Evolutionary conservation across 805 yeast genomes (phyloP).

Genomic region (Ogataea minuta): DNA sequence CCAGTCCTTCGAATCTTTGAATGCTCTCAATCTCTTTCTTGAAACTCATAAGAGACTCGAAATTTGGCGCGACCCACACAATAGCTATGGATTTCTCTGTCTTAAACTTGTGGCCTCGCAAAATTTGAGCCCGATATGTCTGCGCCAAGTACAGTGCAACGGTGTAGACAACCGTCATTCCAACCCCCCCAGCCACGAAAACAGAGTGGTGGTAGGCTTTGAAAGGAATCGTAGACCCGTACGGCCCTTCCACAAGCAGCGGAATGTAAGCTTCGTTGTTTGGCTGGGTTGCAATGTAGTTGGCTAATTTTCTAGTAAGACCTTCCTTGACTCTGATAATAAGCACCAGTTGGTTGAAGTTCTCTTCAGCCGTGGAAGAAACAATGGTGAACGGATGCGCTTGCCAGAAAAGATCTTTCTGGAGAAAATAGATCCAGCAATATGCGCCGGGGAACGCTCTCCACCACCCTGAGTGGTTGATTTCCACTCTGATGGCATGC

Average conservation of each 20-base stretch:
- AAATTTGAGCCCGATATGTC: slow-evolving; percentile 29
- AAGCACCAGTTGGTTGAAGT: slow-evolving; percentile 43
- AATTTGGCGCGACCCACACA: slow-evolving; percentile 32
- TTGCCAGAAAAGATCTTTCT: slow-evolving; percentile 51
- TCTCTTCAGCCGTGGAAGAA: slow-evolving; percentile 39
- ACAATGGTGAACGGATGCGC: slow-evolving; percentile 67
- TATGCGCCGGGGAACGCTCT: slow-evolving; percentile 59
- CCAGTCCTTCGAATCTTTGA: slow-evolving; percentile 23
- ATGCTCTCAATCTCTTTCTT: slow-evolving; percentile 30
- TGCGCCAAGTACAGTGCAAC: slow-evolving; percentile 42
- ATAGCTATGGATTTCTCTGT: slow-evolving; percentile 26
- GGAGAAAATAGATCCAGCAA: slow-evolving; percentile 53
- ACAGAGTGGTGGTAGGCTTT: slow-evolving; percentile 46
- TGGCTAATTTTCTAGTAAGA: slow-evolving; percentile 42
- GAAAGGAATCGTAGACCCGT: slow-evolving; percentile 50
- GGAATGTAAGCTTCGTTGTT: slow-evolving; percentile 37
- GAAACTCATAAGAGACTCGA: slow-evolving; percentile 32
- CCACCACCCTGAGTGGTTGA: slow-evolving; percentile 55
- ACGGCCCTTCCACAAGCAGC: slow-evolving; percentile 59
- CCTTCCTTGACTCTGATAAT: slow-evolving; percentile 54
- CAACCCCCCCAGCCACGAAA: slow-evolving; percentile 64
- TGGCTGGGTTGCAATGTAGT: slow-evolving; percentile 31
- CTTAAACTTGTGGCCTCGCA: slow-evolving; percentile 24
- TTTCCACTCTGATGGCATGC: slow-evolving; percentile 46
- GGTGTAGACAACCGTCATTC: slow-evolving; percentile 55